Percentiles rank a stretch among this genome's conserved stretches.
Evolutionary conservation across 2,329 filamentous ascomycete species (phyloP).

Genomic region (Botrytis medusae): DNA sequence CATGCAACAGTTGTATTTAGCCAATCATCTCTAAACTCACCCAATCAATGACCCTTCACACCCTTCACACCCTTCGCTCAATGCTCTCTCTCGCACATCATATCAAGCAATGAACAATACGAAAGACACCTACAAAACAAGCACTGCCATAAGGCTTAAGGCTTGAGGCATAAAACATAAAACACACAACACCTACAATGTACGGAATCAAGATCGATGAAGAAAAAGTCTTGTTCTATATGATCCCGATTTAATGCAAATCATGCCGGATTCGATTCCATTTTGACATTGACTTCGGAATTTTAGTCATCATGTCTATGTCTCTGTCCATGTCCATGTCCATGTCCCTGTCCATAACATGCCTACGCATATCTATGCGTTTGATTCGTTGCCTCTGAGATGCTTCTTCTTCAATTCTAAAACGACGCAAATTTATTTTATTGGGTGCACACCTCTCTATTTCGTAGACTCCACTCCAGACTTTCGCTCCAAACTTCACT

Average conservation of each 20-base stretch:
- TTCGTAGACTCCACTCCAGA: background rate
- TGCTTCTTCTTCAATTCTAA: background rate
- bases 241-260: background rate
- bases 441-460: background rate
- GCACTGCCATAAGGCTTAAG: background rate
- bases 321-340: too few species aligned
- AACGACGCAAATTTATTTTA: conserved; percentile 1
- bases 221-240: background rate
- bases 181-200: too few species aligned
- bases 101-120: background rate
- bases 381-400: background rate
- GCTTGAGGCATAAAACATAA: background rate
- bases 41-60: background rate
- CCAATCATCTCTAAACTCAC: background rate
- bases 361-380: background rate
- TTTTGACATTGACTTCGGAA: background rate
- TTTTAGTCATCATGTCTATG: conserved; percentile 6
- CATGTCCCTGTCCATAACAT: too few species aligned
- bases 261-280: background rate
- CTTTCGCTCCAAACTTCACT: background rate
- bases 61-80: background rate
- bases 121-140: background rate
- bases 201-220: background rate
- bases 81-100: background rate
- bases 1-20: background rate